These are phyloP conservation scores for Amaranthus hypochondriacus DNA, from an alignment of 148 eudicot genomes.

Conservation along the genomic window DNA sequence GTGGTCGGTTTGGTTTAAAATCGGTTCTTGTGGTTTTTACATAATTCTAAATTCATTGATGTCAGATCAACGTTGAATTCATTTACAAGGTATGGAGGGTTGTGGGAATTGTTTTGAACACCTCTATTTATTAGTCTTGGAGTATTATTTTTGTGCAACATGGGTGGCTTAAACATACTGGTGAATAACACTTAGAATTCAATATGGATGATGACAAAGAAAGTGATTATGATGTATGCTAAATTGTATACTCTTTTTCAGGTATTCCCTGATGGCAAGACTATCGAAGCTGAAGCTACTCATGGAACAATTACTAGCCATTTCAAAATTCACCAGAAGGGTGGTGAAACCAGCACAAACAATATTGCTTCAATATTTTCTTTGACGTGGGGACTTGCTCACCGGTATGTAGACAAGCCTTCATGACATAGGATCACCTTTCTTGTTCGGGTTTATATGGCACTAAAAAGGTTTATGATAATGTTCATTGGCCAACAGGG, in stretches of 20 bases:
- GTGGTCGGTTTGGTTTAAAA: too few species aligned
- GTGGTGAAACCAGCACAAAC: conserved; percentile 94
- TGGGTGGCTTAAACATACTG: background rate
- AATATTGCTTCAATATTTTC: conserved; percentile 95
- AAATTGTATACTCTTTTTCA: conserved; percentile 22
- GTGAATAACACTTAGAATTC: background rate
- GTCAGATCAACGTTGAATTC: too few species aligned
- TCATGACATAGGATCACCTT: background rate
- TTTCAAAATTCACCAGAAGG: conserved; percentile 86
- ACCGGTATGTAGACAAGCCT: conserved; percentile 41
- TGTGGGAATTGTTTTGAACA: too few species aligned
- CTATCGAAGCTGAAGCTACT: conserved; percentile 94
- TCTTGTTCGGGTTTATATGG: background rate
- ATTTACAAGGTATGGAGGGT: too few species aligned
- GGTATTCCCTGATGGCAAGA: conserved; percentile 94
- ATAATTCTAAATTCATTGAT: too few species aligned
- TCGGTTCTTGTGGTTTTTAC: too few species aligned
- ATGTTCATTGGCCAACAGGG: conserved; percentile 35
- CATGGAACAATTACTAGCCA: conserved; percentile 95
- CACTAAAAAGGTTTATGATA: background rate
- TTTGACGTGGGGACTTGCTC: conserved; percentile 88
- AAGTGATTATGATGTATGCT: background rate
- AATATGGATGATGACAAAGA: too few species aligned
- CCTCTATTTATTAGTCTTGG: background rate
- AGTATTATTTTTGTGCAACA: background rate